phyloP scores from a whole-genome alignment of 2,329 filamentous ascomycete species.

The Aureobasidium mangrovei region DNA sequence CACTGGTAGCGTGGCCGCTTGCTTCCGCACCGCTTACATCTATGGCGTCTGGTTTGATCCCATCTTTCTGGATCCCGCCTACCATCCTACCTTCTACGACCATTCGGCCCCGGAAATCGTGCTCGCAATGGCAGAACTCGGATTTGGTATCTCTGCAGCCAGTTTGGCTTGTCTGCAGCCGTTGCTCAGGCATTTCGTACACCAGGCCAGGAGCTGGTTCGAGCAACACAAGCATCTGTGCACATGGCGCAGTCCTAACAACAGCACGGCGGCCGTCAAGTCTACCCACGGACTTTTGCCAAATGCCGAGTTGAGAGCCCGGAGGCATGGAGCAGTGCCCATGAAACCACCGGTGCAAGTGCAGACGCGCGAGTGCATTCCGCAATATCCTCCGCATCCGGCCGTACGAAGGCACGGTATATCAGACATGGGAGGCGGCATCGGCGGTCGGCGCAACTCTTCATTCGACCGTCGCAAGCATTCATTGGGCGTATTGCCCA shows the following conservation, averaged over 20 bases:
- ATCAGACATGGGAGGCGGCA: background rate
- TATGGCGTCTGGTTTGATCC: conserved; percentile 11
- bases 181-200: conserved; percentile 19
- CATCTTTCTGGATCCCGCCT: conserved; percentile 17
- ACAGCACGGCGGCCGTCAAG: background rate
- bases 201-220: background rate
- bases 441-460: background rate
- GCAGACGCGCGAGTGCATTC: background rate
- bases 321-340: background rate
- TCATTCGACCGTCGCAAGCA: background rate
- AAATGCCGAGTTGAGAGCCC: background rate
- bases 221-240: background rate
- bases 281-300: background rate
- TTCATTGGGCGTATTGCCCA: background rate
- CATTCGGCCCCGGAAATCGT: conserved; percentile 19
- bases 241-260: background rate
- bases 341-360: background rate
- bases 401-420: background rate
- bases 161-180: conserved; percentile 28
- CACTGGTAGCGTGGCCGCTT: conserved; percentile 20
- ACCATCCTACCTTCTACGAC: background rate
- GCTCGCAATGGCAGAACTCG: conserved; percentile 25
- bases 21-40: conserved; percentile 22
- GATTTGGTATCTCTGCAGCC: conserved; percentile 28
- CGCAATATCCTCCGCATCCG: background rate